Evolutionary conservation across 495 filamentous ascomycete species (phyloP), one percentile per base, ranked within the genome.

Genomic region (Penicillium psychrofluorescens): DNA sequence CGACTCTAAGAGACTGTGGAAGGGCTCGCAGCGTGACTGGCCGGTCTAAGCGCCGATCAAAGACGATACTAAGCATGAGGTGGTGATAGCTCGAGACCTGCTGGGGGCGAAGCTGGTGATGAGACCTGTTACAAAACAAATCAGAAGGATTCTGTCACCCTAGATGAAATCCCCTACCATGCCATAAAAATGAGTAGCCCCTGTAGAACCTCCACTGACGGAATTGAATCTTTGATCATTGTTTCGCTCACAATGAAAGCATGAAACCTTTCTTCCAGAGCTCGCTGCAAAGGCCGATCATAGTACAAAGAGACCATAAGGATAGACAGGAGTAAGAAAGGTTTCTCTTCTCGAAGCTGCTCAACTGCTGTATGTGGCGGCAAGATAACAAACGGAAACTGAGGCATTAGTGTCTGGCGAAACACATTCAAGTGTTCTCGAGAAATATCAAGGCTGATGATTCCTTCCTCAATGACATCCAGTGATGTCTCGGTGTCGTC

Each of bases 111-210:
- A 64, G 38, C 41, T 51, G 46, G 43, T 59, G 53, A 11, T 54
- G 53, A 12, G 34, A 46, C 56, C 53, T 56, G 33, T 16, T 16
- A 13, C n/a, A 11, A 6, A 22, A 22, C 22, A 22, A 22, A 22
- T 22, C 22, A 22, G 22, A 22, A 22, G 3, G 22, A 22, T 22
- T 2, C 22, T 4, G 22, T 22, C 22, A 22, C 4, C 4, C 22
- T 22, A 22, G 22, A 22, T 2, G 15, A 16, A 16, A 4, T 4
- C 6, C 0, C 38, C 35, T 31, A 62, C 55, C 59, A 70, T 10
- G 70, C 63, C 35, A 72, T 36, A 38, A 69, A 53, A 8, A 74
- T 45, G 2, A 75, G 50, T 16, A 75, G 62, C 1, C 67, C 64
- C 44, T 67, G 61, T 1, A 75, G 54, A 1, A 71, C 47, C 30